Evolutionary conservation across 495 filamentous ascomycete species (phyloP), one percentile per base, ranked within the genome.

Genomic region (Hypoxylon trugodes): DNA sequence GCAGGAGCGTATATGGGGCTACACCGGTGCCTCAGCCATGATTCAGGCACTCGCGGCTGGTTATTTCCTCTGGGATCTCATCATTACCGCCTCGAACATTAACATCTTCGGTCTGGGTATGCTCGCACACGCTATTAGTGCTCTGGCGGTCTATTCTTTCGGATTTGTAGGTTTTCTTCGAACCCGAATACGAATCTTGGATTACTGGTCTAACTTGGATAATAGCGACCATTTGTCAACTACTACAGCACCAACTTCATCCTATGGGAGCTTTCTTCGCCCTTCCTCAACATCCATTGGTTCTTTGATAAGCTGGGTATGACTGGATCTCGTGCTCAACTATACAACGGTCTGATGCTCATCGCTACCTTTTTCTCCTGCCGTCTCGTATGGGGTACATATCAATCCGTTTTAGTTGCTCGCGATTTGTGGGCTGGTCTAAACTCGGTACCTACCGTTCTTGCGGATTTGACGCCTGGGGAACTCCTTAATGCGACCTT

Each of bases 211-310:
- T 32, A 38, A 46, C 46, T 6, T 30, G 2, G 4, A 40, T 21
- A 36, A 65, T 72, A 97, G 93, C 82, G 92, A 61, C 95, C 95
- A 0, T 96, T 96, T 72, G 79, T 97, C 63, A 97, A 97, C 79
- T 97, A 87, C 81, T 98, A 97, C 76, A 91, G 86, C 50, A 83
- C 87, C 13, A 85, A 87, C 48, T 98, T 99, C 79, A 91, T 99
- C 70, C 91, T 99, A 68, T 99, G 96, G 82, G 95, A 99, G 80
- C 90, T 99, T 53, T 97, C 92, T 50, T 89, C 87, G 66, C 92
- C 92, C 10, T 94, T 96, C 79, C 87, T 96, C 69, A 96, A 96
- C 74, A 90, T 98, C 77, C 95, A 99, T 82, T 99, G 95, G 95
- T 98, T 99, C 84, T 93, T 90, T 71, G 95, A 99, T 80, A 99